Conservation (phyloP, 495 filamentous ascomycete species). For the Diplogelasinospora grovesii region DNA sequence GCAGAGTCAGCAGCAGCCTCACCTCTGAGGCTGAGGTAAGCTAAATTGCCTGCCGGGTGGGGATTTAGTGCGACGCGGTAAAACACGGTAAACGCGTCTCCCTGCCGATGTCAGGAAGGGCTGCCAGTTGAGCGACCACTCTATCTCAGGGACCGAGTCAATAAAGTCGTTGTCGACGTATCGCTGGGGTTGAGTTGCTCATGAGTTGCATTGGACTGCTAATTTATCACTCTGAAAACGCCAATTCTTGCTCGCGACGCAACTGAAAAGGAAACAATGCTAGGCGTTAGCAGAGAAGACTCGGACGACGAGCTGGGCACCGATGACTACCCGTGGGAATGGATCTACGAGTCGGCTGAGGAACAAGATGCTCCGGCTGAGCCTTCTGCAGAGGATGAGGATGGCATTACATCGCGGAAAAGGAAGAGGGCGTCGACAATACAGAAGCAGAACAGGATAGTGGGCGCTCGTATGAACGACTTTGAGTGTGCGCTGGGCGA, state of each 20-base stretch:
- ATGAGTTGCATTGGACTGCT: too few species aligned
- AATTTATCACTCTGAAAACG: neutral
- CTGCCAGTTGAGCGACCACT: too few species aligned
- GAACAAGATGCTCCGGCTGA: conserved; percentile 10
- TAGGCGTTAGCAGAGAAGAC: conserved; percentile 67
- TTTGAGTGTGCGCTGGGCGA: conserved; percentile 82
- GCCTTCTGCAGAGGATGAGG: conserved; percentile 15
- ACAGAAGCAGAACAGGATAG: conserved; percentile 40
- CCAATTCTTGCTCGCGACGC: conserved; percentile 3
- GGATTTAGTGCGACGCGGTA: too few species aligned
- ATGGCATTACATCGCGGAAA: conserved; percentile 21
- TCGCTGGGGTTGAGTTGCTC: too few species aligned
- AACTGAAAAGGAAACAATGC: conserved; percentile 1
- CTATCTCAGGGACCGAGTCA: too few species aligned
- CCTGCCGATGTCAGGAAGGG: too few species aligned
- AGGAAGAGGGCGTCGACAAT: conserved; percentile 27
- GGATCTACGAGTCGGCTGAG: conserved; percentile 63
- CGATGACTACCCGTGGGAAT: conserved; percentile 87
- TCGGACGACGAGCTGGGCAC: conserved; percentile 87
- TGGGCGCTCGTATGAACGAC: conserved; percentile 78
- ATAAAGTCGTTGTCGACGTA: too few species aligned
- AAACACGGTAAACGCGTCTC: too few species aligned
- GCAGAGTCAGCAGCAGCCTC: too few species aligned
- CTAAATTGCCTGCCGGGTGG: too few species aligned
- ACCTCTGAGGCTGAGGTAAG: too few species aligned